These are phyloP conservation scores for Pichia sp. DNA, from an alignment of 1,139 yeast genomes.

Conservation along the genomic window DNA sequence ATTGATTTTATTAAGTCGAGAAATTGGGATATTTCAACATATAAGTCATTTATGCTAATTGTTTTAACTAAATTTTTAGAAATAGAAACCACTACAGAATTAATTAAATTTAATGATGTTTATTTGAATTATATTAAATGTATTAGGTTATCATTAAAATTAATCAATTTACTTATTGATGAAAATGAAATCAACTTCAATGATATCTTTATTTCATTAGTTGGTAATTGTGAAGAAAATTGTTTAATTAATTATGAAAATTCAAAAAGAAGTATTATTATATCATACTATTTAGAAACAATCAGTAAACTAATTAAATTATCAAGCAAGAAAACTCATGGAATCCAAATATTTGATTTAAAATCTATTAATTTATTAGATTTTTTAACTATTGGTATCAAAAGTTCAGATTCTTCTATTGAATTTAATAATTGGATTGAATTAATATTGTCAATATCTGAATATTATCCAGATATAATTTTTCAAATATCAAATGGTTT, in stretches of 20 bases:
- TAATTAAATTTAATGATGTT: constrained; percentile 5
- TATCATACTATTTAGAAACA: constrained; percentile 20
- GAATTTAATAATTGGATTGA: constrained; percentile 25
- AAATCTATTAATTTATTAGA: constrained; percentile 21
- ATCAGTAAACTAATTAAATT: constrained; percentile 21
- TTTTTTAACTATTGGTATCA: constrained; percentile 24
- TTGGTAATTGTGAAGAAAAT: constrained; percentile 17
- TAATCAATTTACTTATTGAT: constrained; percentile 42
- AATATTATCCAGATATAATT: constrained; percentile 29
- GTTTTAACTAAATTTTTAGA: constrained; percentile 43
- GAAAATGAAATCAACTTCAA: constrained; percentile 52
- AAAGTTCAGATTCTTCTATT: constrained; percentile 17
- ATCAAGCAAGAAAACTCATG: constrained; percentile 17
- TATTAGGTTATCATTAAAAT: constrained; percentile 33
- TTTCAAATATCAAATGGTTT: constrained; percentile 46
- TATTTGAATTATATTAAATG: constrained; percentile 31
- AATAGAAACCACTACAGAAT: constrained; percentile 25
- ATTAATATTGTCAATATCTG: constrained; percentile 20
- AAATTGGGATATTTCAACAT: constrained; percentile 55
- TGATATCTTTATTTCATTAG: constrained; percentile 32
- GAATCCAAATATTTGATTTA: constrained; percentile 18
- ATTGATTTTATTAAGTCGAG: constrained; percentile 33
- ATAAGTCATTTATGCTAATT: constrained; percentile 48
- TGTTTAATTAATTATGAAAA: constrained; percentile 1
- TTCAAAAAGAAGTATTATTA: not conserved